Evolutionary conservation across 2,329 filamentous ascomycete species (phyloP).

Genomic region (Sporothrix inflata): DNA sequence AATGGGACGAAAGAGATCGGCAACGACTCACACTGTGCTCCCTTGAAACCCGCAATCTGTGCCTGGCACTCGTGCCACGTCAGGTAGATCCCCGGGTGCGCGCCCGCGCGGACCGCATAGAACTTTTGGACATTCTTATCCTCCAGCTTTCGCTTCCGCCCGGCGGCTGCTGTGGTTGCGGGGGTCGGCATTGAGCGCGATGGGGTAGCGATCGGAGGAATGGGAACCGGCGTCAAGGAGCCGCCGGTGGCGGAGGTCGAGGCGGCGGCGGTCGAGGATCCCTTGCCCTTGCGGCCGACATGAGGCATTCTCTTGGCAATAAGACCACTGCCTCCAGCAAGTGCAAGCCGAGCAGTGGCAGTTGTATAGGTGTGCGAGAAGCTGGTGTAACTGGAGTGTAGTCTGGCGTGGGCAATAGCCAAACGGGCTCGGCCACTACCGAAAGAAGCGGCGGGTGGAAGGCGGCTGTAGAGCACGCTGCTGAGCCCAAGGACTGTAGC

Average conservation of each 20-base stretch:
- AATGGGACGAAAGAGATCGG: not conserved
- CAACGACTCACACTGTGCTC: constrained; percentile 66
- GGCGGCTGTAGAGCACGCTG: constrained; percentile 1
- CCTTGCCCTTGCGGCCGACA: constrained; percentile 22
- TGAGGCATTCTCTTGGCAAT: constrained; percentile 20
- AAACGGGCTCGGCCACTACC: not conserved
- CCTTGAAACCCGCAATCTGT: constrained; percentile 63
- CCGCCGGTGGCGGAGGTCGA: not conserved
- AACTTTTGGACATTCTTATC: constrained; percentile 54
- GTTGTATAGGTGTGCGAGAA: not conserved
- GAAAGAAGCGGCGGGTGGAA: not conserved
- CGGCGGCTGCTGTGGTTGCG: constrained; percentile 15
- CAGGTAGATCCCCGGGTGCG: constrained; percentile 63
- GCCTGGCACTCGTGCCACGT: constrained; percentile 64
- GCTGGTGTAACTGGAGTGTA: not conserved
- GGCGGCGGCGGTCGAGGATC: not conserved
- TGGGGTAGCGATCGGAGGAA: not conserved
- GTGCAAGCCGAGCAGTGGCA: constrained; percentile 3
- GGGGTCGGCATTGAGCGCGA: constrained; percentile 23
- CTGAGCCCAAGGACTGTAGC: not conserved
- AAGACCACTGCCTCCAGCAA: not conserved
- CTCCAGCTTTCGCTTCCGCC: constrained; percentile 56
- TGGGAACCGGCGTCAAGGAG: not conserved
- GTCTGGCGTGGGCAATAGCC: not conserved
- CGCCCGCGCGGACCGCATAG: constrained; percentile 64